A percentile compares a stretch with the other conserved stretches of the same genome.
phyloP scores from a whole-genome alignment of 2,329 filamentous ascomycete species.

The Colletotrichum siamense region DNA sequence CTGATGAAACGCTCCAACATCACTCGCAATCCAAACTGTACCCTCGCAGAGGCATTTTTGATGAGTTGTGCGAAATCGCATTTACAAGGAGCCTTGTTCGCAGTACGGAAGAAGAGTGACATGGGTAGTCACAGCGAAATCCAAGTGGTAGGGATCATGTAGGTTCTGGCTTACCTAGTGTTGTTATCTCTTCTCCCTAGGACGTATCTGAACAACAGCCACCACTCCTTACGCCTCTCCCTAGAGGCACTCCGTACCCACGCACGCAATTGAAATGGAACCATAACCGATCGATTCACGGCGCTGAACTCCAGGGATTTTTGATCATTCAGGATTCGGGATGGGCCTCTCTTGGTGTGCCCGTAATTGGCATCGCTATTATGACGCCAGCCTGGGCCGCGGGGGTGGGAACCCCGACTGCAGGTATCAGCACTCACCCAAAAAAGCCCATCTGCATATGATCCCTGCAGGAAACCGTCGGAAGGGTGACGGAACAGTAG shows the following conservation, averaged over 20 bases:
- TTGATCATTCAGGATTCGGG: neutral
- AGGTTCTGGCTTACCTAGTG: neutral
- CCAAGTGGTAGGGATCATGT: neutral
- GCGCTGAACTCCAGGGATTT: neutral
- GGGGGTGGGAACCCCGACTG: neutral
- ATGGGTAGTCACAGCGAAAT: neutral
- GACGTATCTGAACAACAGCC: neutral
- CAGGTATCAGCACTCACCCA: neutral
- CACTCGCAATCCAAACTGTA: neutral
- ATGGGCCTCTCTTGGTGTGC: neutral
- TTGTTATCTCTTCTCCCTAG: neutral
- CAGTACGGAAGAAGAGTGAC: neutral
- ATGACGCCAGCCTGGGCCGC: neutral
- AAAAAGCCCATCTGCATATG: neutral
- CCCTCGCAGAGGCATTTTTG: neutral
- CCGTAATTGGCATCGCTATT: neutral
- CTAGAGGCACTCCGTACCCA: neutral
- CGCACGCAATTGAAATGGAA: neutral
- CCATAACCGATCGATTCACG: neutral
- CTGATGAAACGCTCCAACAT: neutral
- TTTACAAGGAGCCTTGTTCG: neutral
- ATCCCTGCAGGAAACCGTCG: neutral
- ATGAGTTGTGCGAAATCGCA: neutral
- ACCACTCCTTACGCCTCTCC: neutral
- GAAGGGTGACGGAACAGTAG: neutral